Conservation (phyloP, 2,329 filamentous ascomycete species). For the Sporothrix humicola region DNA sequence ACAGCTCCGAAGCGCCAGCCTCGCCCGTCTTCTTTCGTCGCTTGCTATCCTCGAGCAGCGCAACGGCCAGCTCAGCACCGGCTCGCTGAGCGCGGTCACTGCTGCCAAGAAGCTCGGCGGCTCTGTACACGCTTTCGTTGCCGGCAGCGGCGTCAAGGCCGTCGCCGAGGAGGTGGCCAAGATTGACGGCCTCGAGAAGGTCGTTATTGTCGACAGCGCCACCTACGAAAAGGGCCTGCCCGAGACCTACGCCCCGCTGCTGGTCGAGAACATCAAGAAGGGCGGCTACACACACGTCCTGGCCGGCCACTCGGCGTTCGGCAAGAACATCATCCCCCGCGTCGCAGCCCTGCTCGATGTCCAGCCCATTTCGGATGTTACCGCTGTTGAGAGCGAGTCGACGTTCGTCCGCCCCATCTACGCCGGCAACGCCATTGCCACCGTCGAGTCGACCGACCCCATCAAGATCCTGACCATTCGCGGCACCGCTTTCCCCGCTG, state of each 20-base stretch:
- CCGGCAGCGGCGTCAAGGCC: slow-evolving; percentile 75
- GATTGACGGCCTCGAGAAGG: slow-evolving; percentile 87
- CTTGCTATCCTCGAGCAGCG: slow-evolving; percentile 91
- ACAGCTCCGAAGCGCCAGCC: slow-evolving; percentile 53
- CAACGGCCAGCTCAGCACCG: slow-evolving; percentile 82
- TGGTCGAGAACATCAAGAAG: slow-evolving; percentile 97
- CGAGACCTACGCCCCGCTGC: slow-evolving; percentile 90
- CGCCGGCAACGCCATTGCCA: slow-evolving; percentile 95
- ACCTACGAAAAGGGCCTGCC: slow-evolving; percentile 95
- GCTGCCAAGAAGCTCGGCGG: slow-evolving; percentile 88
- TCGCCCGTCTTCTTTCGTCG: slow-evolving; percentile 78
- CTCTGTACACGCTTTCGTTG: slow-evolving; percentile 83
- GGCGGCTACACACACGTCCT: slow-evolving; percentile 92
- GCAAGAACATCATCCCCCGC: slow-evolving; percentile 91
- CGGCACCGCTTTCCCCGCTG: slow-evolving; percentile 86
- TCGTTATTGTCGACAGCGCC: slow-evolving; percentile 84
- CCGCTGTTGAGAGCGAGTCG: slow-evolving; percentile 81
- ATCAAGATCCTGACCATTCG: slow-evolving; percentile 92
- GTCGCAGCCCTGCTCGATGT: slow-evolving; percentile 89
- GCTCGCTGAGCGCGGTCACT: slow-evolving; percentile 82
- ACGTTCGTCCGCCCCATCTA: slow-evolving; percentile 98
- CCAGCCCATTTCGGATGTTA: slow-evolving; percentile 94
- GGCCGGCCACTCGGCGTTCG: slow-evolving; percentile 90
- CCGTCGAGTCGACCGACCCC: slow-evolving; percentile 84
- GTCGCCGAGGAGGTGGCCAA: slow-evolving; percentile 86